Percentiles rank a stretch among this genome's conserved stretches.
Evolutionary conservation across 805 yeast species (phyloP).

Genomic region (Starmera dryadoides): DNA sequence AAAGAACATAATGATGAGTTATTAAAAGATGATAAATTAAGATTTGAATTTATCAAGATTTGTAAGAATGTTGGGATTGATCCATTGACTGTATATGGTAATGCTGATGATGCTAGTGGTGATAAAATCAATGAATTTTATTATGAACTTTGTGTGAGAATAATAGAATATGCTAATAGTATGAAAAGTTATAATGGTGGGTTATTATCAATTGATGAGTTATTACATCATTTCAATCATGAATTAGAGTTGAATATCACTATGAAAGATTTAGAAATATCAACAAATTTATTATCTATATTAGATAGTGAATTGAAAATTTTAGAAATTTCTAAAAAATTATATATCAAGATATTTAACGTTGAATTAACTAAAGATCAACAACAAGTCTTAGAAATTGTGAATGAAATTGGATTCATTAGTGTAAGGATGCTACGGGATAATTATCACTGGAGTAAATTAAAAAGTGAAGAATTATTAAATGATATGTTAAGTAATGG

Average conservation of each 20-base stretch:
- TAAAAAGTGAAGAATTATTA: constrained; percentile 54
- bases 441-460: constrained; percentile 67
- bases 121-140: constrained; percentile 39
- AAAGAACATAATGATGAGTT: constrained; percentile 65
- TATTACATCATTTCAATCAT: constrained; percentile 27
- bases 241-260: constrained; percentile 21
- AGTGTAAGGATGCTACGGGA: constrained; percentile 56
- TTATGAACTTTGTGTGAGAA: constrained; percentile 61
- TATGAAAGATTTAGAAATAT: constrained; percentile 46
- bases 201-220: constrained; percentile 53
- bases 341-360: constrained; percentile 50
- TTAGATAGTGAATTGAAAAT: constrained; percentile 71
- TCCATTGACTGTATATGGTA: constrained; percentile 43
- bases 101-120: constrained; percentile 22
- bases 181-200: constrained; percentile 81
- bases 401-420: constrained; percentile 73
- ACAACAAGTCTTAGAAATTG: constrained; percentile 61
- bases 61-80: constrained; percentile 81
- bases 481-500: constrained; percentile 81
- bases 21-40: constrained; percentile 51
- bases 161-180: constrained; percentile 68
- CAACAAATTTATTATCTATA: constrained; percentile 43
- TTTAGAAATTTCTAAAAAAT: constrained; percentile 44
- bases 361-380: constrained; percentile 64
- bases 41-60: constrained; percentile 67